phyloP scores from a whole-genome alignment of 345 rosid genomes.

The Boechera retrofracta region DNA sequence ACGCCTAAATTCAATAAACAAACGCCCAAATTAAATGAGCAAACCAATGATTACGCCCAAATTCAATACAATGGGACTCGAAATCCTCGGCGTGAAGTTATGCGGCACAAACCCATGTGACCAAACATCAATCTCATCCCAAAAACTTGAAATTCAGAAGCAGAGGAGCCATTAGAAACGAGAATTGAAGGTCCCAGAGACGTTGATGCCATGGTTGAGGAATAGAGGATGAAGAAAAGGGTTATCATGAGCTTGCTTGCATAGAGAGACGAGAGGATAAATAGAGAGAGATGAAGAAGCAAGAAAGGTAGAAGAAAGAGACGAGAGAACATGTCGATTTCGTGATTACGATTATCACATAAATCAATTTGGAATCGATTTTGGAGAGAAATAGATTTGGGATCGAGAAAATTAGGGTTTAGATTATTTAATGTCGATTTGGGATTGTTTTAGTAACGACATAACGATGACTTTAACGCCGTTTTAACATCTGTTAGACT shows the following conservation, averaged over 20 bases:
- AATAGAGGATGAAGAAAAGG: background rate
- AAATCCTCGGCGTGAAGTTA: constrained; percentile 26
- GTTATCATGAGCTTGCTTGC: constrained; percentile 2
- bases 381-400: too few species aligned
- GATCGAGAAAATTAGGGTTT: too few species aligned
- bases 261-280: background rate
- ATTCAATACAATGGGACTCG: constrained; percentile 11
- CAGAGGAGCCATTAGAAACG: constrained; percentile 20
- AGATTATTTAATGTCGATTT: too few species aligned
- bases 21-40: too few species aligned
- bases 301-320: constrained; percentile 28
- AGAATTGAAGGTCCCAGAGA: constrained; percentile 39
- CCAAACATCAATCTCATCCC: background rate
- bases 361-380: too few species aligned
- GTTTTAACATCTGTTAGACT: too few species aligned
- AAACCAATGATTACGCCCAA: too few species aligned
- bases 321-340: constrained; percentile 35
- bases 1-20: too few species aligned
- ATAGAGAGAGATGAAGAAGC: constrained; percentile 25
- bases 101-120: constrained; percentile 3
- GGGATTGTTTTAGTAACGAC: too few species aligned
- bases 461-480: too few species aligned
- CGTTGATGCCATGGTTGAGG: constrained; percentile 39
- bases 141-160: constrained; percentile 27
- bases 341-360: constrained; percentile 32